Percentiles rank a stretch among this genome's conserved stretches.
phyloP scores from a whole-genome alignment of 2,329 filamentous ascomycete species.

The Corynespora cassiicola region DNA sequence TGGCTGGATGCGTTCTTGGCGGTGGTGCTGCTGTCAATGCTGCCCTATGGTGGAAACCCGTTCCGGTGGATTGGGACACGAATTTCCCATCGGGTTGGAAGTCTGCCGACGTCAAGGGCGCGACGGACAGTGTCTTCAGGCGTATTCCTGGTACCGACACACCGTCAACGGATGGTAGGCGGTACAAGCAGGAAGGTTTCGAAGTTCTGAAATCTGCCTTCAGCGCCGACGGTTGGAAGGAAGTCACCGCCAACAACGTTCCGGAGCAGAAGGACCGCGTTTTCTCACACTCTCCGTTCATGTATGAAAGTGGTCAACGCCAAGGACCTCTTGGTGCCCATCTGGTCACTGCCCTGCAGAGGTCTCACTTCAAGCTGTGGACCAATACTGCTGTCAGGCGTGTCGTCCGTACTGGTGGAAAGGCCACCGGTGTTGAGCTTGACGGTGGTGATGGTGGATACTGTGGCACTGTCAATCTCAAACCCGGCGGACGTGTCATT shows the following conservation, averaged over 20 bases:
- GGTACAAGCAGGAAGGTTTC: constrained; percentile 73
- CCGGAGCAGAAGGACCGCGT: constrained; percentile 71
- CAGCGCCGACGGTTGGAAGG: constrained; percentile 65
- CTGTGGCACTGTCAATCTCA: constrained; percentile 66
- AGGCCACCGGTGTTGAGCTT: constrained; percentile 73
- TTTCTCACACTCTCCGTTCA: constrained; percentile 69
- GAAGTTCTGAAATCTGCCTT: constrained; percentile 68
- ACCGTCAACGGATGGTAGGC: constrained; percentile 70
- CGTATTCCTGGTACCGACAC: constrained; percentile 73
- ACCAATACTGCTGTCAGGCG: constrained; percentile 71
- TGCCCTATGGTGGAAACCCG: constrained; percentile 72
- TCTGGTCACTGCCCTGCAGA: constrained; percentile 65
- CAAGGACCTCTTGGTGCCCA: constrained; percentile 76
- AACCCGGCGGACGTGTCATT: constrained; percentile 68
- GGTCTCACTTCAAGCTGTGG: constrained; percentile 71
- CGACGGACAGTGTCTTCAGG: constrained; percentile 68
- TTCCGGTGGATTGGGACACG: constrained; percentile 71
- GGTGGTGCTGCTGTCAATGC: constrained; percentile 72
- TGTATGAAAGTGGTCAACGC: constrained; percentile 71
- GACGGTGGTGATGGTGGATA: constrained; percentile 67
- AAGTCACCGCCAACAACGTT: constrained; percentile 65
- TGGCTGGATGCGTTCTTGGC: constrained; percentile 75
- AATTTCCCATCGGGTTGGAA: constrained; percentile 78
- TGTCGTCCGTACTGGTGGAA: constrained; percentile 67
- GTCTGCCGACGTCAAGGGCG: constrained; percentile 64